A percentile compares a stretch with the other conserved stretches of the same genome.
phyloP scores from a whole-genome alignment of 495 filamentous ascomycete genomes.

The Halenospora varia region DNA sequence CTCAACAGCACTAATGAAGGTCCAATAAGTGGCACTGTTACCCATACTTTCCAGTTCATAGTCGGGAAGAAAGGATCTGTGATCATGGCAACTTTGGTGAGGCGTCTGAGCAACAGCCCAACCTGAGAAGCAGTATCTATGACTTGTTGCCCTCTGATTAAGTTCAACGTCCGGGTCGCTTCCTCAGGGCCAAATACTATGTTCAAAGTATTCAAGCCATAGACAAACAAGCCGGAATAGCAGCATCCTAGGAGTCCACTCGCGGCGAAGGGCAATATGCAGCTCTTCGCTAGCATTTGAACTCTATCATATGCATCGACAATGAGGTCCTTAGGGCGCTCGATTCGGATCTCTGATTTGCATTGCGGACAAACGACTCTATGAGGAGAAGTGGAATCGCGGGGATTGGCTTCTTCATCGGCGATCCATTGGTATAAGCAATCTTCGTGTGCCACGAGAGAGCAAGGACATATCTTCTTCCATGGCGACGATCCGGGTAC shows the following conservation, averaged over 20 bases:
- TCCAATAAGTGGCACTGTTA: conserved; percentile 62
- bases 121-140: neutral
- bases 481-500: conserved; percentile 62
- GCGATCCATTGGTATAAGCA: conserved; percentile 91
- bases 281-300: conserved; percentile 25
- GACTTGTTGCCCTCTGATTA: neutral
- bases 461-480: conserved; percentile 85
- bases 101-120: conserved; percentile 7
- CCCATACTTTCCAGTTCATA: conserved; percentile 30
- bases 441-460: conserved; percentile 81
- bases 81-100: too few species aligned
- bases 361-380: conserved; percentile 79
- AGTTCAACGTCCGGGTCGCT: conserved; percentile 43
- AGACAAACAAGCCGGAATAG: conserved; percentile 48
- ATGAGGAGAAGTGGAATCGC: conserved; percentile 40
- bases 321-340: conserved; percentile 64
- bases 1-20: conserved; percentile 55
- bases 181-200: conserved; percentile 61
- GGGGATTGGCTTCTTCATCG: conserved; percentile 64
- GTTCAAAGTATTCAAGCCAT: conserved; percentile 57
- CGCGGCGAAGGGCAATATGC: conserved; percentile 12
- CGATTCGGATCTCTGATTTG: conserved; percentile 72
- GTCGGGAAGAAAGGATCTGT: conserved; percentile 24
- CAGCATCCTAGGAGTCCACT: conserved; percentile 17
- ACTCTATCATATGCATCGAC: conserved; percentile 55